Evolutionary conservation across 192 early-diverging fungal genomes (phyloP).

Genomic region (Chytriomyces confervae): DNA sequence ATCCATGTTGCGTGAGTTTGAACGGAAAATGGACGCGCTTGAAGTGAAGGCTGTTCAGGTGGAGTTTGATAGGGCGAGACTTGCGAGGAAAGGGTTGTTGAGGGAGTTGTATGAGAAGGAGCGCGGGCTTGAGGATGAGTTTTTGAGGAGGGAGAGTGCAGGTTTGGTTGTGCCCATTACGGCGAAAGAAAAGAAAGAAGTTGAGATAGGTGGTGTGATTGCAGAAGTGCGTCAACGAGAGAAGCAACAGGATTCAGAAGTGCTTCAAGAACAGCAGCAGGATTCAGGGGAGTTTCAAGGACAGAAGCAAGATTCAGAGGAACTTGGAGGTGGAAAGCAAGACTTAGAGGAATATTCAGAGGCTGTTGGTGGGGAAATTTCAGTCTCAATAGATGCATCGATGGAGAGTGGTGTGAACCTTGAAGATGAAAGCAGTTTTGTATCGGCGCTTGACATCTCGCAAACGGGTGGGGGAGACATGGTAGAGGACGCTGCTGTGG

Average conservation of each 20-base stretch:
- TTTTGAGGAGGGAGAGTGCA: not conserved
- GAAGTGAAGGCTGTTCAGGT: constrained; percentile 17
- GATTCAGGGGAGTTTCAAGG: not conserved
- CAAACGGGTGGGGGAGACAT: not conserved
- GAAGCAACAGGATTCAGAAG: too few species aligned
- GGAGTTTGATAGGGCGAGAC: constrained; percentile 8
- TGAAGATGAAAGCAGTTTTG: not conserved
- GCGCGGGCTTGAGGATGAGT: not conserved
- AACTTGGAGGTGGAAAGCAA: not conserved
- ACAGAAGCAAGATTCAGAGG: not conserved
- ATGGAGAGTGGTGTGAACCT: not conserved
- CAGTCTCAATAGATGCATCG: not conserved
- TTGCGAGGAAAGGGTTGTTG: not conserved
- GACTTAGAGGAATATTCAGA: not conserved
- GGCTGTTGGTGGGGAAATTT: too few species aligned
- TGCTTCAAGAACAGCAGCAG: too few species aligned
- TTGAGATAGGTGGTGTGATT: not conserved
- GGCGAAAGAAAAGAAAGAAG: not conserved
- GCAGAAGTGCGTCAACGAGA: too few species aligned
- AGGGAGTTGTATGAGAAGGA: not conserved
- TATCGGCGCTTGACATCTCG: not conserved
- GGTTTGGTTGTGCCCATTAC: not conserved
- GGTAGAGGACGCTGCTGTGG: not conserved
- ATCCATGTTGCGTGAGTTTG: constrained; percentile 5
- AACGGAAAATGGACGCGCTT: not conserved